phyloP scores from a whole-genome alignment of 805 yeast species.

The Starmera amethionina region DNA sequence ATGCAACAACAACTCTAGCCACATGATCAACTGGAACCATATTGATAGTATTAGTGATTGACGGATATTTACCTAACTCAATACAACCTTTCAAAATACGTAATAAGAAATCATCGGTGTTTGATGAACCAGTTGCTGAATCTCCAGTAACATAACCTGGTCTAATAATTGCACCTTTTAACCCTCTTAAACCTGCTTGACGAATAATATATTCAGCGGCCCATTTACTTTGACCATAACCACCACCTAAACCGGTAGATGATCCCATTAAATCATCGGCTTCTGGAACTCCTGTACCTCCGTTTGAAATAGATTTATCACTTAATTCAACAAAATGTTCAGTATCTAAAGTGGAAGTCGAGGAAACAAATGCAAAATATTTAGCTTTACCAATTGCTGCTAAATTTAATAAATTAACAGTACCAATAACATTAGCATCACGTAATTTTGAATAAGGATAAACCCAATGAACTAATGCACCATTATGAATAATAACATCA shows the following conservation, averaged over 20 bases:
- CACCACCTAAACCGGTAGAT: conserved; percentile 71
- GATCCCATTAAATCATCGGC: conserved; percentile 80
- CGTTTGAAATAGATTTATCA: conserved; percentile 55
- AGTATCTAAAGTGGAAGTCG: conserved; percentile 88
- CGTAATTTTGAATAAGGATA: conserved; percentile 86
- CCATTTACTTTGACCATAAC: conserved; percentile 98
- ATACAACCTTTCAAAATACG: conserved; percentile 93
- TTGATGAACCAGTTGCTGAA: conserved; percentile 74
- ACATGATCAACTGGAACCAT: conserved; percentile 99
- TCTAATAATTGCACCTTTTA: conserved; percentile 81
- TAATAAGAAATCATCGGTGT: conserved; percentile 92
- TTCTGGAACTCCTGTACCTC: conserved; percentile 69
- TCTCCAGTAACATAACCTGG: conserved; percentile 96
- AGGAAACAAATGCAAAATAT: conserved; percentile 82
- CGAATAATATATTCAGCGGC: conserved; percentile 86
- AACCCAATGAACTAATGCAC: conserved; percentile 98
- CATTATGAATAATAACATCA: conserved; percentile 88
- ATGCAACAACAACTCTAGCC: conserved; percentile 79
- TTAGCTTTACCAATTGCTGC: conserved; percentile 78
- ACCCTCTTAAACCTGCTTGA: conserved; percentile 79
- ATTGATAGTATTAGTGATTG: conserved; percentile 78
- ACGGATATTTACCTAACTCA: conserved; percentile 80
- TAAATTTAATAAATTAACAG: conserved; percentile 68
- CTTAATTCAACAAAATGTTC: conserved; percentile 72
- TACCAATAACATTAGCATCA: conserved; percentile 86